Evolutionary conservation across 768 basidiomycete genomes (phyloP), one percentile per base, ranked within the genome.

Genomic region (Rhizopogon rudus): DNA sequence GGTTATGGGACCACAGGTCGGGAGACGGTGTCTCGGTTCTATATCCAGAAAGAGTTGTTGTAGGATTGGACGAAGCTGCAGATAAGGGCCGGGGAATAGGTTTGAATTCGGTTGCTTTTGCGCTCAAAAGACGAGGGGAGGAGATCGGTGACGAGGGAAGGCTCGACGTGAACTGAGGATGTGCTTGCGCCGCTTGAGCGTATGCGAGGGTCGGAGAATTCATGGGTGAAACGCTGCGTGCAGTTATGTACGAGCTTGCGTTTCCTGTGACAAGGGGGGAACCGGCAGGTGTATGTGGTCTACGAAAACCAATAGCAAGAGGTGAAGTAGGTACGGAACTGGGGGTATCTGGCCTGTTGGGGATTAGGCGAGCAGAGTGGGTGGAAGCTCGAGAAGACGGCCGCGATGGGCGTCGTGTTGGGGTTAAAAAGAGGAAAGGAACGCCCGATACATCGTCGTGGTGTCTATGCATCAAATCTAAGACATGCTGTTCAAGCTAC

Each of bases 391-490:
- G 80, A 45, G 90, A 92, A 39, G 88, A 90, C 14, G 89, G 88
- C 9, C 89, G 82, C 10, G 89, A 91, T 31, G 89, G 90, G 17
- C 89, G 82, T 57, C 86, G 79, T 33, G 85, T 88, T 20, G 88
- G 87, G 5, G 88, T 92, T 48, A 93, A 75, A 72, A 87, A 90
- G 54, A 91, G 74, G 67, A 93, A 93, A 0, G 90, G 89, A 6
- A 91, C 86, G 17, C 88, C 87, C 12, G 86, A 83, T 40, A 87
- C 74, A 74, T 91, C 87, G 78, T 96, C 93, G 58, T 84, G 80
- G 69, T 94, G 91, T 72, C 90, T 88, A 73, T 98, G 95, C 95
- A 98, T 97, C 58, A 97, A 81, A 66, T 96, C 93, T 17, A 98
- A 77, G 56, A 94, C 91, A 66, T 86, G 83, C 63, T 94, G 89